These are phyloP conservation scores for Suillus clintonianus DNA, from an alignment of 768 basidiomycete genomes.

Conservation along the genomic window DNA sequence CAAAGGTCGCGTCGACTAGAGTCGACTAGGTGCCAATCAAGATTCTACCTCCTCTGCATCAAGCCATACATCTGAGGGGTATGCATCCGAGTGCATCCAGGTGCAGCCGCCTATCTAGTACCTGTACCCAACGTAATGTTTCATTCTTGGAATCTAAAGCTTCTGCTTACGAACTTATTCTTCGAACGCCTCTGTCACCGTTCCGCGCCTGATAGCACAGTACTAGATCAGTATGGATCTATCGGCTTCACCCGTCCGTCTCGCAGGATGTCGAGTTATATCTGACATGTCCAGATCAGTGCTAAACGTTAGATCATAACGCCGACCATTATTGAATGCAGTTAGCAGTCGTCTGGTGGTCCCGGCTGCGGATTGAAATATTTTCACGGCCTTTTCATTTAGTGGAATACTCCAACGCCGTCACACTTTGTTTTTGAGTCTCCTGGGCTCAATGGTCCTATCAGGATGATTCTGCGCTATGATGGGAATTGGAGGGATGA, in stretches of 20 bases:
- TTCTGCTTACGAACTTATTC: neutral
- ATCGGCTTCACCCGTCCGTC: neutral
- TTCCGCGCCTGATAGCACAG: neutral
- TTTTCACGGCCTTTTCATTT: neutral
- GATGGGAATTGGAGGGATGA: neutral
- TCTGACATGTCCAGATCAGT: neutral
- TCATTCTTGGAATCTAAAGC: neutral
- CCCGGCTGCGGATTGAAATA: neutral
- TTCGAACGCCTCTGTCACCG: neutral
- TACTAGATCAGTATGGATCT: constrained; percentile 1
- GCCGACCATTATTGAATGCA: neutral
- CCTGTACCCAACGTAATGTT: neutral
- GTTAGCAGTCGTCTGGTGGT: neutral
- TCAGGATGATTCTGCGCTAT: neutral
- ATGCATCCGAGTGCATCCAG: neutral
- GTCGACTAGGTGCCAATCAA: neutral
- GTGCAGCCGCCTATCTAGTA: neutral
- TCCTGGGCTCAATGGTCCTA: neutral
- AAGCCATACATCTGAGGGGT: neutral
- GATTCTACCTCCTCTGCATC: neutral
- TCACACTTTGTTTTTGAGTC: neutral
- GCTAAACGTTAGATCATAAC: neutral
- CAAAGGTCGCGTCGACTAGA: too few species aligned
- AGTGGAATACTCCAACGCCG: neutral
- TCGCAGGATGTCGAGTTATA: neutral